A percentile compares a stretch with the other conserved stretches of the same genome.
These are phyloP conservation scores for Russula compacta DNA, from an alignment of 768 basidiomycete genomes.

Conservation along the genomic window DNA sequence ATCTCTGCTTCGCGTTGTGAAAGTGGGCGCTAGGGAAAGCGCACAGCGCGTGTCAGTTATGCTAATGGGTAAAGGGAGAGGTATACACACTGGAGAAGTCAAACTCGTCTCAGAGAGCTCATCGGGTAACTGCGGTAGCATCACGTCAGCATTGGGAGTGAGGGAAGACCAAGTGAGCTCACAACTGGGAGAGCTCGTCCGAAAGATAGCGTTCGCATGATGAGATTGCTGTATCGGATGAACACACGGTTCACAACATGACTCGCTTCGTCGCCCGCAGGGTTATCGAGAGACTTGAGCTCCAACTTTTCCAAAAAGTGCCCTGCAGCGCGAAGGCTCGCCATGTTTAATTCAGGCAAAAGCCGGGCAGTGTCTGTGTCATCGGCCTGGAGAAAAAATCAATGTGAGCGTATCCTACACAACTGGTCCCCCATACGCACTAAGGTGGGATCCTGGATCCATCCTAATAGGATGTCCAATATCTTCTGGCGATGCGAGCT, in stretches of 20 bases:
- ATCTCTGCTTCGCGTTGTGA: conserved; percentile 36
- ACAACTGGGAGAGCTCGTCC: conserved; percentile 37
- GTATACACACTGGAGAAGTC: neutral
- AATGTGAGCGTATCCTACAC: neutral
- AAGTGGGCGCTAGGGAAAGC: conserved; percentile 3
- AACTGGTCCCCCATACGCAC: conserved; percentile 32
- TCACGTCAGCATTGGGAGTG: neutral
- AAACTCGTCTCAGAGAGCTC: neutral
- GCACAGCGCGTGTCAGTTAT: neutral
- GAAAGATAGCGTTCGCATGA: conserved; percentile 52
- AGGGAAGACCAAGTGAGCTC: neutral
- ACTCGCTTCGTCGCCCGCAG: conserved; percentile 51
- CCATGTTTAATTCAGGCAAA: conserved; percentile 63
- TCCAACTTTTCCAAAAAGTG: conserved; percentile 68
- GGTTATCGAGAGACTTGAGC: conserved; percentile 47
- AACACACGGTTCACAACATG: conserved; percentile 73
- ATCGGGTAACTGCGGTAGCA: neutral
- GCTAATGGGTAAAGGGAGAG: neutral
- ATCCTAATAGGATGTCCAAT: conserved; percentile 69
- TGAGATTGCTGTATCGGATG: conserved; percentile 60
- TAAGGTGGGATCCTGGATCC: conserved; percentile 50
- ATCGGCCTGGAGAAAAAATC: conserved; percentile 22
- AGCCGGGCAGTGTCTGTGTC: conserved; percentile 31
- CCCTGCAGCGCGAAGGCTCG: conserved; percentile 64
- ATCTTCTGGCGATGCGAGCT: conserved; percentile 57